phyloP scores from a whole-genome alignment of 768 basidiomycete species.

The Daedaleopsis sinensis region DNA sequence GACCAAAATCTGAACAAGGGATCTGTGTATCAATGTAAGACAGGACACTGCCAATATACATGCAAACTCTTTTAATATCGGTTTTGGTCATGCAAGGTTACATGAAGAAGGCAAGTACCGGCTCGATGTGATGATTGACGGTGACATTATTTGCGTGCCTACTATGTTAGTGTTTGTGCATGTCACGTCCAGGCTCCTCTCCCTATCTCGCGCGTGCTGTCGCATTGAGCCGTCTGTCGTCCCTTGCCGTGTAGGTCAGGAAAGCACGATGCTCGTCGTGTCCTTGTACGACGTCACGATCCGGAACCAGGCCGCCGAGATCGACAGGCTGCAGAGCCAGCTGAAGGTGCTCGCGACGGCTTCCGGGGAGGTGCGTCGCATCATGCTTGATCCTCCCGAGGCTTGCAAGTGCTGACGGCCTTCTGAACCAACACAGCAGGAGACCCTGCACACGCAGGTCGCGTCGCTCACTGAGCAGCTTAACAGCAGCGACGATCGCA shows the following conservation, averaged over 20 bases:
- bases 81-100: too few relatives aligned
- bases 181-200: slow-evolving; percentile 27
- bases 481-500: slow-evolving; percentile 58
- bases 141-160: too few relatives aligned
- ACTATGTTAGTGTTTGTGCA: too few relatives aligned
- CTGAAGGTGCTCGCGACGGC: slow-evolving; percentile 47
- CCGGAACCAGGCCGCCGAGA: slow-evolving; percentile 78
- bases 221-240: too few relatives aligned
- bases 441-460: slow-evolving; percentile 48
- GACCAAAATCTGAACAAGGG: too few relatives aligned
- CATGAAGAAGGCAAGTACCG: too few relatives aligned
- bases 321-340: slow-evolving; percentile 66
- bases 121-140: too few relatives aligned
- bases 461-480: slow-evolving; percentile 50
- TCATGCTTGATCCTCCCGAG: not conserved
- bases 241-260: slow-evolving; percentile 54
- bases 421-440: slow-evolving; percentile 36
- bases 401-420: not conserved
- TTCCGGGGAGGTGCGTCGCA: slow-evolving; percentile 45
- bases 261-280: slow-evolving; percentile 78
- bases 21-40: too few relatives aligned
- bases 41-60: too few relatives aligned
- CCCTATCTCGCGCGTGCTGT: too few relatives aligned
- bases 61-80: too few relatives aligned
- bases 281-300: slow-evolving; percentile 87